Base-by-base conservation (phyloP, 805 yeast genomes). In the Candida cerambycidarum region DNA sequence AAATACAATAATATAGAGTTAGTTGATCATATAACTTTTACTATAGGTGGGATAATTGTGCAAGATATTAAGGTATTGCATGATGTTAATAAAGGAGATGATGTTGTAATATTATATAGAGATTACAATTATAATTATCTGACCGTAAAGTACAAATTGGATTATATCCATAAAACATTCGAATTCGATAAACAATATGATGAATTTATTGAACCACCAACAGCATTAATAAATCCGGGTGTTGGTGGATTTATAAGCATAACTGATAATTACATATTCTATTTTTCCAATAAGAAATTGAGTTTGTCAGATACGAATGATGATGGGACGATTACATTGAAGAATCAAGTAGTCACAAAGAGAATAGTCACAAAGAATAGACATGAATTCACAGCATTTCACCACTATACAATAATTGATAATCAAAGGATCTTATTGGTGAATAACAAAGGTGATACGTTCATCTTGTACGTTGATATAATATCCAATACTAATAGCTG, bases 111-210 rank as follows among this genome's bases (percentile, higher is more conserved):
- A 1, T 42, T 67, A 5, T 65, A 61, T 44, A 53, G 71, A 16
- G 71, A 66, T 41, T 61, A 60, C 36, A 63, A 62, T 37, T 63
- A 59, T 48, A 51, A 54, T 40, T 59, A 56, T 38, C 62, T 69
- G 9, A 43, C 67, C 32, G 54, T 72, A 24, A 57, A 48, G 48
- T 67, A 62, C 47, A 28, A 42, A n/a, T 24, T 64, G 3, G 49
- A 49, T 21, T 14, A 34, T 16, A 30, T 16, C 1, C 34, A 32
- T 3, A 32, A 40, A 4, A 38, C 18, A 0, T 41, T 58, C 11
- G 24, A 39, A 1, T 25, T 62, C 16, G 10, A 32, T 14, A 45
- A 47, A 21, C 67, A 65, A 34, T 57, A 58, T 46, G 58, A 56
- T 13, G 60, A 53, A 28, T 66, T 67, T 42, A 56, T 58, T 1